Evolutionary conservation across 495 filamentous ascomycete species (phyloP).

Genomic region (Aspergillus incahuasiensis): DNA sequence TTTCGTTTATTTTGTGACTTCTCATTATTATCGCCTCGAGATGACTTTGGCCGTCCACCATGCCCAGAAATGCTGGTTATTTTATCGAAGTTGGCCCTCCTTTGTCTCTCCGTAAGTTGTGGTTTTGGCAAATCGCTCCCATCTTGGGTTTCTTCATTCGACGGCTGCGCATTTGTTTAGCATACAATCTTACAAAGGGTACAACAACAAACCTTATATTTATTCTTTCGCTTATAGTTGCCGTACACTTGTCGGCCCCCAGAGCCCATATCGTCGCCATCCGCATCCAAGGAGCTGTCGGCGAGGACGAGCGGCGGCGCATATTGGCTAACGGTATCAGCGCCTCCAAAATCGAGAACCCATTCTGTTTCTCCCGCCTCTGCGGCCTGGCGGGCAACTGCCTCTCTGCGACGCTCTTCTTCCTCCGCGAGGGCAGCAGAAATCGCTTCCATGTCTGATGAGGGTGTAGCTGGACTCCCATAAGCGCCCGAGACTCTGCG

Average conservation of each 20-base stretch:
- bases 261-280: slow-evolving; percentile 25
- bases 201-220: slow-evolving; percentile 16
- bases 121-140: slow-evolving; percentile 6
- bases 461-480: slow-evolving; percentile 25
- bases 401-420: slow-evolving; percentile 67
- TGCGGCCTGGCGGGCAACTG: slow-evolving; percentile 63
- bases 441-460: slow-evolving; percentile 53
- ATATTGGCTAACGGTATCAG: slow-evolving; percentile 10
- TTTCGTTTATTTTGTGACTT: slow-evolving; percentile 42
- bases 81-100: slow-evolving; percentile 20
- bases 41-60: slow-evolving; percentile 12
- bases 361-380: slow-evolving; percentile 83
- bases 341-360: slow-evolving; percentile 55
- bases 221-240: slow-evolving; percentile 37
- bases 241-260: slow-evolving; percentile 39
- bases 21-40: slow-evolving; percentile 15
- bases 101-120: slow-evolving; percentile 13
- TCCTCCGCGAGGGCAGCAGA: slow-evolving; percentile 68
- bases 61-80: slow-evolving; percentile 38
- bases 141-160: slow-evolving; percentile 14
- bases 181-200: background rate
- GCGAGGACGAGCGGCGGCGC: slow-evolving; percentile 29
- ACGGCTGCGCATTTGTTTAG: slow-evolving; percentile 11
- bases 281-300: slow-evolving; percentile 35
- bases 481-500: slow-evolving; percentile 36